These are phyloP conservation scores for Emmonsiellopsis sp. DNA, from an alignment of 2,329 filamentous ascomycete genomes.

Conservation along the genomic window DNA sequence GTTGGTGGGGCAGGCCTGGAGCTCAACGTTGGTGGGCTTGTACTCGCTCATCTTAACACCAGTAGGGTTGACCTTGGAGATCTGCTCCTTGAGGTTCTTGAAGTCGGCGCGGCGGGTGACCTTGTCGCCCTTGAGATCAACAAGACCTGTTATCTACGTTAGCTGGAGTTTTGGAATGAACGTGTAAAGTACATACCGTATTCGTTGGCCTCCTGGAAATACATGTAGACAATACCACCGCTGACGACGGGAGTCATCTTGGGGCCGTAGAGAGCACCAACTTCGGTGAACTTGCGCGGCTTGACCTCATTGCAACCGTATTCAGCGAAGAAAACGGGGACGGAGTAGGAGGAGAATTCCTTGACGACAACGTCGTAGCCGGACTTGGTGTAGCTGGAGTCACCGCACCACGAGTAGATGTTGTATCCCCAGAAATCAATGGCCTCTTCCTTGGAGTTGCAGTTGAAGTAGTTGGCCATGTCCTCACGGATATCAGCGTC, in stretches of 20 bases:
- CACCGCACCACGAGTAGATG: constrained; percentile 98
- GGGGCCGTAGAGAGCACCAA: constrained; percentile 65
- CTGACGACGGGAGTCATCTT: constrained; percentile 85
- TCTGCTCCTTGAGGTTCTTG: constrained; percentile 58
- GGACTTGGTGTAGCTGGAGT: constrained; percentile 66
- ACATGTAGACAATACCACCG: constrained; percentile 98
- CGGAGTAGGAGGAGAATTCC: constrained; percentile 81
- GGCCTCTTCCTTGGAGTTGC: constrained; percentile 48
- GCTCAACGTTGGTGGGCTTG: constrained; percentile 61
- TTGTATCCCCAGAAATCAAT: constrained; percentile 99
- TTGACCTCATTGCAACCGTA: constrained; percentile 82
- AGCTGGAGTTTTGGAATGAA: neutral
- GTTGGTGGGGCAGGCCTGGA: constrained; percentile 61
- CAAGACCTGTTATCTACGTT: constrained; percentile 20
- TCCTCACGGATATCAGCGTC: constrained; percentile 72
- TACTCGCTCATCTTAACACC: constrained; percentile 60
- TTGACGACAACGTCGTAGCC: constrained; percentile 74
- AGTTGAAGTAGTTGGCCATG: constrained; percentile 92
- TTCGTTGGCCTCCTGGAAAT: constrained; percentile 83
- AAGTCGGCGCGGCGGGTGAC: constrained; percentile 68
- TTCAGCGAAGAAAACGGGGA: constrained; percentile 96
- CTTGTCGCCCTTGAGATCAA: constrained; percentile 55
- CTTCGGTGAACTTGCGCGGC: constrained; percentile 76
- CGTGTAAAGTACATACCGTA: constrained; percentile 52
- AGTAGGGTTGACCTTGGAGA: constrained; percentile 58